Evolutionary conservation across 768 basidiomycete genomes (phyloP), one percentile per base, ranked within the genome.

Genomic region (Coprinopsis sp.): DNA sequence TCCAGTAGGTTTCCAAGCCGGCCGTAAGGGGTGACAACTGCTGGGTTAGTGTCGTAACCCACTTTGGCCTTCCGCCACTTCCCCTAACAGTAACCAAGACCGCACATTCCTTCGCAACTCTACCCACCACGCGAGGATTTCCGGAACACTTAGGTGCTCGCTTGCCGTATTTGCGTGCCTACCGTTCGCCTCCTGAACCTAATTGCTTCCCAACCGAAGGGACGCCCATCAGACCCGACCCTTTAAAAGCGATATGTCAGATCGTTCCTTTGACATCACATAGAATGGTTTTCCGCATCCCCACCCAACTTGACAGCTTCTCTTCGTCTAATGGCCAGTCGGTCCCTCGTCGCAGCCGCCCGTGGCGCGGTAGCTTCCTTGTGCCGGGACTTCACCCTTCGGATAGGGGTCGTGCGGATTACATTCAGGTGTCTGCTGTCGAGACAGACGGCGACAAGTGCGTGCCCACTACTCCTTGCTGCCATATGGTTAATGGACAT

Each of bases 381-480:
- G 70, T 80, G 36, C 69, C 71, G 54, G 73, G 76, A 51, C 68
- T 73, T 66, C 59, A 74, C 48, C 51, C 67, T 53, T 69, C 72
- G 52, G 73, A 77, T 57, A 69, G 67, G 54, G 66, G 64, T 51
- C 69, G 67, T 55, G 72, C 62, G 53, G 77, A 79, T 57, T 72
- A 75, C 49, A 69, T 83, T 40, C 70, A 65, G 43, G 78, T 82
- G 54, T 79, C 80, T 23, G 81, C 79, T 21, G 80, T 81, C 33
- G 82, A 84, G 66, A 82, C 79, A 27, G 82, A 82, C 58, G 81
- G 82, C n/a, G 79, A 84, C 55, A 80, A 73, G 82, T 84, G 70
- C 60, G 80, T 72, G 37, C 31, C 36, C 47, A 45, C 44, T 34
- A 31, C 33, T 37, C 21, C 31, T 43, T 33, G 39, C 47, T 46